Evolutionary conservation across 371 early-diverging fungal species (phyloP), one percentile per base, ranked within the genome.

Genomic region (Actinomucor elegans): DNA sequence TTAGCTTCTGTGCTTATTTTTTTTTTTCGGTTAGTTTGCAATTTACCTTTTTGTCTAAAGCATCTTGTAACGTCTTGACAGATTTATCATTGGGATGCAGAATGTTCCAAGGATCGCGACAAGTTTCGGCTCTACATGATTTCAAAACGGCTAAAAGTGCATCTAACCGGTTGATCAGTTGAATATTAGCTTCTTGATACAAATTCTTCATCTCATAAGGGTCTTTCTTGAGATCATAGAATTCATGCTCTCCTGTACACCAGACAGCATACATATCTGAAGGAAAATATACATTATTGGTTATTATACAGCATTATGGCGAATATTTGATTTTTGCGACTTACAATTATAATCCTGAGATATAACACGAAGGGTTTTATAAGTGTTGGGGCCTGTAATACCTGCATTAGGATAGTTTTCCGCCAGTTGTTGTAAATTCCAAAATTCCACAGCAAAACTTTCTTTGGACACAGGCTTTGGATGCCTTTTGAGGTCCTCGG

Each of bases 191-290:
- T 15, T 48, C 27, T 1, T 56, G 33, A 57, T 81, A 80, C 18
- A 74, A 47, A 49, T 86, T 82, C 8, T 69, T 52, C 33, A 77
- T 31, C 58, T 85, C 80, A 61, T 82, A 81, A 14, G 87, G 87
- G 34, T 86, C 87, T 11, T 67, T 52, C 26, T 70, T 70, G 24
- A 83, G 49, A 44, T 85, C 74, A 47, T 83, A 84, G 17, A 84
- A 59, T 55, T 86, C 85, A 48, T 75, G 77, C 33, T 84, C 82
- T 24, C 84, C 84, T 6, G 84, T 86, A 59, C 85, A 86, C 82
- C 82, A 83, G 8, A 76, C 76, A 17, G 77, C 55, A 61, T 83
- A 86, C 52, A 77, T 67, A 18, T 75, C 71, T 67, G 33, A 11
- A n/a, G n/a, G n/a, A n/a, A n/a, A n/a, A n/a, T n/a, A 15, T 2